Evolutionary conservation across 2,329 filamentous ascomycete species (phyloP).

Genomic region (Endoconidiophora polonica): DNA sequence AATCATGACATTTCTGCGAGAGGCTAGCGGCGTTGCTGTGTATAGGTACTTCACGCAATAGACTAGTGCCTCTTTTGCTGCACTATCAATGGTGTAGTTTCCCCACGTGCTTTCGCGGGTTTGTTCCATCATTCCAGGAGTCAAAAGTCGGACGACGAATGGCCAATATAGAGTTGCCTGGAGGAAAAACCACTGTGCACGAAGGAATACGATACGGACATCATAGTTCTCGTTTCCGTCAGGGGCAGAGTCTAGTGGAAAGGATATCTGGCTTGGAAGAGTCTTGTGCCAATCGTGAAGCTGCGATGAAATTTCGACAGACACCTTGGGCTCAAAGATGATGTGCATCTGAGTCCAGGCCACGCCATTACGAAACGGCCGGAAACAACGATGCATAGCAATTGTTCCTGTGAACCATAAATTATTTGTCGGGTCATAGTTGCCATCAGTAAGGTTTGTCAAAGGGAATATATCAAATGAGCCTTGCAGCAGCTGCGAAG

Average conservation of each 20-base stretch:
- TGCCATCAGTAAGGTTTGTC: conserved; percentile 14
- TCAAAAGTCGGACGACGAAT: conserved; percentile 14
- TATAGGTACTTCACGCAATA: conserved; percentile 13
- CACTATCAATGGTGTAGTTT: not conserved
- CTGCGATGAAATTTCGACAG: conserved; percentile 14
- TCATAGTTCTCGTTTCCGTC: conserved; percentile 1
- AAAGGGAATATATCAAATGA: conserved; percentile 13
- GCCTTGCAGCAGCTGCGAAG: conserved; percentile 14
- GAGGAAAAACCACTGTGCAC: conserved; percentile 15
- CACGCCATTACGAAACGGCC: conserved; percentile 12
- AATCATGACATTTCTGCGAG: conserved; percentile 14
- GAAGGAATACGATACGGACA: conserved; percentile 13
- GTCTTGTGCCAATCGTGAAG: conserved; percentile 14
- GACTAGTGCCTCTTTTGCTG: conserved; percentile 4
- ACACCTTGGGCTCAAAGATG: conserved; percentile 14
- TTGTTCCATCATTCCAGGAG: not conserved
- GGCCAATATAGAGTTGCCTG: conserved; percentile 15
- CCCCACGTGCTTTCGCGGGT: not conserved
- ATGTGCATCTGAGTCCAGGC: conserved; percentile 14
- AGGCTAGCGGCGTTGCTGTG: conserved; percentile 14
- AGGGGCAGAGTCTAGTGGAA: conserved; percentile 1
- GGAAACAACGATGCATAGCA: conserved; percentile 15
- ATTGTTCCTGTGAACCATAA: conserved; percentile 16
- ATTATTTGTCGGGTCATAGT: conserved; percentile 2
- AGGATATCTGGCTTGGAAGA: conserved; percentile 12